Conservation (phyloP, 768 basidiomycete species). For the Guyanaporus albipodus region DNA sequence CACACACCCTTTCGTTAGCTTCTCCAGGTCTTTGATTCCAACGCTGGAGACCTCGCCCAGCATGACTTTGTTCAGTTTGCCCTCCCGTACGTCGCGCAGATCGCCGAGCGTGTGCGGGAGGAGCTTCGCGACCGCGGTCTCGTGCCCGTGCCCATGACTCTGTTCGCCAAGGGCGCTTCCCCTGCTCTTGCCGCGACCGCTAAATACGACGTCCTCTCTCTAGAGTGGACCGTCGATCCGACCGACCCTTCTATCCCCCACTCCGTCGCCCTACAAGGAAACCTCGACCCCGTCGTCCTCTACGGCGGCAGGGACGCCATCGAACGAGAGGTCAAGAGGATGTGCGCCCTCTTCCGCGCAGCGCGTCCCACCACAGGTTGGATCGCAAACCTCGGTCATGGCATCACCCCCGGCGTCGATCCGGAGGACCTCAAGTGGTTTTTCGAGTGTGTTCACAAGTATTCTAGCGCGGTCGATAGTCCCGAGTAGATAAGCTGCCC, state of each 20-base stretch:
- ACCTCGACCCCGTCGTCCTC: slow-evolving; percentile 84
- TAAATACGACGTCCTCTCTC: slow-evolving; percentile 84
- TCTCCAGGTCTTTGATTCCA: slow-evolving; percentile 96
- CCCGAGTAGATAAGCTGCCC: not conserved
- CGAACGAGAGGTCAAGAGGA: slow-evolving; percentile 77
- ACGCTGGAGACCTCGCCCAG: slow-evolving; percentile 89
- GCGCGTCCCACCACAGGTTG: slow-evolving; percentile 60
- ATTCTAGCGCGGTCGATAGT: slow-evolving; percentile 43
- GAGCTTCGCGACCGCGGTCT: slow-evolving; percentile 52
- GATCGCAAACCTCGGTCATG: slow-evolving; percentile 97
- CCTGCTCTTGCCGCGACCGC: slow-evolving; percentile 60
- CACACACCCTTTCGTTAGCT: slow-evolving; percentile 46
- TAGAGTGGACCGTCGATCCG: slow-evolving; percentile 91
- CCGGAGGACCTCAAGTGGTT: slow-evolving; percentile 92
- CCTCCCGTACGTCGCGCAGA: slow-evolving; percentile 70
- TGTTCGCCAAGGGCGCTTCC: slow-evolving; percentile 95
- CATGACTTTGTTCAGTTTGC: slow-evolving; percentile 84
- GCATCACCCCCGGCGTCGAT: slow-evolving; percentile 93
- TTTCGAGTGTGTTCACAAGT: slow-evolving; percentile 84
- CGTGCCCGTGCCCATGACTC: slow-evolving; percentile 71
- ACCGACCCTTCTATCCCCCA: slow-evolving; percentile 54
- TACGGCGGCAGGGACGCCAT: slow-evolving; percentile 87
- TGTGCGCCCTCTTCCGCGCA: slow-evolving; percentile 69
- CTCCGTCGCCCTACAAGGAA: slow-evolving; percentile 80
- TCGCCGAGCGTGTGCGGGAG: slow-evolving; percentile 63